Percentiles rank a stretch among this genome's conserved stretches.
These are phyloP conservation scores for Camellia oleifera DNA, from an alignment of 179 eudicot species.

Conservation along the genomic window DNA sequence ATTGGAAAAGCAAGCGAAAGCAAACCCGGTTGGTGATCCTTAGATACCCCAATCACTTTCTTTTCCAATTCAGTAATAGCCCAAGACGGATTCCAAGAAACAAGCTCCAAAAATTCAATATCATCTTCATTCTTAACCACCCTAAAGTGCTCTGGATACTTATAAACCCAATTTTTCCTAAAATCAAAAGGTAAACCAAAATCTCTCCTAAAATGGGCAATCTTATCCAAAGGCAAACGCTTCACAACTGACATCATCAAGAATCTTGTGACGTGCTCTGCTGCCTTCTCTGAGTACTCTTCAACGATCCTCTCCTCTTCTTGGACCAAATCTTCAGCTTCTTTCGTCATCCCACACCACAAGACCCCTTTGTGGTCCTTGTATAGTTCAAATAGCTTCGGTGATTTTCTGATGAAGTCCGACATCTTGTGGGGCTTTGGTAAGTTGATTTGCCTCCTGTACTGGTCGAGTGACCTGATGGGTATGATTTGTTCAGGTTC, in stretches of 20 bases:
- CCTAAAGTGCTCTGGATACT: conserved; percentile 59
- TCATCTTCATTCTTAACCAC: conserved; percentile 59
- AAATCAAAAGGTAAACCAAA: conserved; percentile 84
- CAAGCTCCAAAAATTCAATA: conserved; percentile 75
- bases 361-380: conserved; percentile 62
- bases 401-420: conserved; percentile 70
- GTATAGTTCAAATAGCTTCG: conserved; percentile 72
- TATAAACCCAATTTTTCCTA: conserved; percentile 64
- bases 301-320: conserved; percentile 63
- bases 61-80: conserved; percentile 82
- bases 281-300: conserved; percentile 49
- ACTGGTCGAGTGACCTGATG: conserved; percentile 50
- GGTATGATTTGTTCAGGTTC: conserved; percentile 73
- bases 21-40: conserved; percentile 46
- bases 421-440: conserved; percentile 84
- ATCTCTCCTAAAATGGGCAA: conserved; percentile 86
- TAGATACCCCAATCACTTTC: conserved; percentile 27
- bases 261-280: conserved; percentile 70
- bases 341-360: conserved; percentile 83
- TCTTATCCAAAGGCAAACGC: conserved; percentile 59
- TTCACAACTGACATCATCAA: conserved; percentile 82
- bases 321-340: conserved; percentile 64
- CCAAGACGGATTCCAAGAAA: conserved; percentile 77
- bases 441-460: conserved; percentile 65
- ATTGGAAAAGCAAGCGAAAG: conserved; percentile 69